A percentile compares a stretch with the other conserved stretches of the same genome.
phyloP scores from a whole-genome alignment of 2,329 filamentous ascomycete species.

The Apiospora pterosperma region DNA sequence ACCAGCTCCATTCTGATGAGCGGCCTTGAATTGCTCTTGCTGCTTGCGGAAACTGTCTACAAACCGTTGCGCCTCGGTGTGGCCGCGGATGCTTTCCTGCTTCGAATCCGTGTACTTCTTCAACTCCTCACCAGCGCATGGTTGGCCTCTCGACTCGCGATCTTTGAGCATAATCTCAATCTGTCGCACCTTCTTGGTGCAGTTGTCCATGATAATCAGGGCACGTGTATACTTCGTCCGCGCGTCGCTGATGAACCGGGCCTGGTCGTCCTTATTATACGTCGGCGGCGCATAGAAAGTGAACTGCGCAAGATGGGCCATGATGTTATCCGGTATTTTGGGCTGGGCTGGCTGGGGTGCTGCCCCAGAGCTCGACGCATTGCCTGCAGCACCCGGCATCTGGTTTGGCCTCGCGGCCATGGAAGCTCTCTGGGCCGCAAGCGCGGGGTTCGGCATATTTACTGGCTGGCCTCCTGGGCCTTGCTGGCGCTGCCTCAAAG shows the following conservation, averaged over 20 bases:
- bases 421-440: constrained; percentile 4
- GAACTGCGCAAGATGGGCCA: constrained; percentile 22
- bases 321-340: constrained; percentile 17
- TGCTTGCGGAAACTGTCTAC: constrained; percentile 18
- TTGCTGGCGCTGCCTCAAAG: constrained; percentile 26
- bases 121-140: constrained; percentile 17
- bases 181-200: constrained; percentile 13
- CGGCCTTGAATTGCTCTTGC: not conserved
- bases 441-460: not conserved
- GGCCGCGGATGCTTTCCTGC: constrained; percentile 14
- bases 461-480: constrained; percentile 9
- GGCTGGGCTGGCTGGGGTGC: not conserved
- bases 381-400: not conserved
- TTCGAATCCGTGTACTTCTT: constrained; percentile 19
- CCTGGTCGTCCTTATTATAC: constrained; percentile 14
- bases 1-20: constrained; percentile 2
- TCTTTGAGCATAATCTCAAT: constrained; percentile 23
- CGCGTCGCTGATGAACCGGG: constrained; percentile 16
- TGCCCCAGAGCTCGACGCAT: not conserved
- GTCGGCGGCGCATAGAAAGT: constrained; percentile 13
- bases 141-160: constrained; percentile 18
- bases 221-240: constrained; percentile 19
- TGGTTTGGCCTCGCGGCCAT: not conserved
- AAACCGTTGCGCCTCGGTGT: constrained; percentile 19
- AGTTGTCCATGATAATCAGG: constrained; percentile 23